phyloP scores from a whole-genome alignment of 2,329 filamentous ascomycete species.

The Sphaceloma murrayae region DNA sequence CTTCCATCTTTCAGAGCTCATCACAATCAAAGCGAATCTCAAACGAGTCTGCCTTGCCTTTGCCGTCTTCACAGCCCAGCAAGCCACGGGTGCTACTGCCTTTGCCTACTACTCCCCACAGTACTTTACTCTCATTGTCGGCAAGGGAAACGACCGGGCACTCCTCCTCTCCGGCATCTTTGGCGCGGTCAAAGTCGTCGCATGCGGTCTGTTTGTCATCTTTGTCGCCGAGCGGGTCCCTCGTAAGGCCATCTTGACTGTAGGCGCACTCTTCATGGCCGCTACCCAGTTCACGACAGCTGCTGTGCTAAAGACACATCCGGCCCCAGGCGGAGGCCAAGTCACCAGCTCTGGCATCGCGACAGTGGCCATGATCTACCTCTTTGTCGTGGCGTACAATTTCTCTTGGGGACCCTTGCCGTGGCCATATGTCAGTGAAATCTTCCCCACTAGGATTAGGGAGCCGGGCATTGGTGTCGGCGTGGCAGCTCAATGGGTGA shows the following conservation, averaged over 20 bases:
- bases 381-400: constrained; percentile 46
- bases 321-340: constrained; percentile 22
- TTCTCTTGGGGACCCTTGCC: constrained; percentile 45
- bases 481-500: constrained; percentile 42
- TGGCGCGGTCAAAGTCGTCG: constrained; percentile 44
- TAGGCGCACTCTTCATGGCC: constrained; percentile 29
- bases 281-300: constrained; percentile 29
- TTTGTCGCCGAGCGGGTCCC: constrained; percentile 44
- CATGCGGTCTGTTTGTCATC: constrained; percentile 44
- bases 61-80: constrained; percentile 43
- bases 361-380: constrained; percentile 46
- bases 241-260: constrained; percentile 31
- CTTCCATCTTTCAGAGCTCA: constrained; percentile 36
- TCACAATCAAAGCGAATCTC: constrained; percentile 36
- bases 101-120: constrained; percentile 48
- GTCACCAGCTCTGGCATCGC: constrained; percentile 36
- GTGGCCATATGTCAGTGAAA: constrained; percentile 44
- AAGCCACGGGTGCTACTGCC: constrained; percentile 46
- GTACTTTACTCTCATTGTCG: constrained; percentile 45
- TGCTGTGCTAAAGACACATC: constrained; percentile 25
- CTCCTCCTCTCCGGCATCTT: constrained; percentile 46
- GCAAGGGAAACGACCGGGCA: constrained; percentile 33
- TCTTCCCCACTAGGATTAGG: constrained; percentile 44
- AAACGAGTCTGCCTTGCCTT: constrained; percentile 37
- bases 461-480: constrained; percentile 43